phyloP scores from a whole-genome alignment of 768 basidiomycete species.

The Termitomyces sp. region DNA sequence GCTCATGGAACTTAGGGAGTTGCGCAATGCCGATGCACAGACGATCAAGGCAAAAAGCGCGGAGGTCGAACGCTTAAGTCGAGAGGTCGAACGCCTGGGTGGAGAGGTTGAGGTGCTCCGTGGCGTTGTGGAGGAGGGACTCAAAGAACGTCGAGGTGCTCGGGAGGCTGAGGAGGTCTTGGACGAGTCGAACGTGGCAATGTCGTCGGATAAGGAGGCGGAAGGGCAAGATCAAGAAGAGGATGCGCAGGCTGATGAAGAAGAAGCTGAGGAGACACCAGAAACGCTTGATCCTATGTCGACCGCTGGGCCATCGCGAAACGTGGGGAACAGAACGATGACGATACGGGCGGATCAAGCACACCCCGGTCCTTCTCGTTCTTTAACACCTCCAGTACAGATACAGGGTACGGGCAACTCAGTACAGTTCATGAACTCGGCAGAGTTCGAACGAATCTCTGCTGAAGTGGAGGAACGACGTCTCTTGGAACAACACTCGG shows the following conservation, averaged over 20 bases:
- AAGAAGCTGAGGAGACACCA: constrained; percentile 23
- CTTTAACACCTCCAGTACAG: constrained; percentile 3
- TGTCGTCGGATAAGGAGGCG: constrained; percentile 26
- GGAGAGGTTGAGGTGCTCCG: constrained; percentile 86
- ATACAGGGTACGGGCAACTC: background rate
- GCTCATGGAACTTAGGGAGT: constrained; percentile 55
- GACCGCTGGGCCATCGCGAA: constrained; percentile 24
- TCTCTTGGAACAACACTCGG: constrained; percentile 1
- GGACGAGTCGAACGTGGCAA: constrained; percentile 25
- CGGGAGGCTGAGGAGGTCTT: constrained; percentile 33
- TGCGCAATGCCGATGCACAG: constrained; percentile 58
- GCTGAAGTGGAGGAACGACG: constrained; percentile 42
- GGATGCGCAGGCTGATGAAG: constrained; percentile 20
- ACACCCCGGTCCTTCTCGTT: constrained; percentile 14
- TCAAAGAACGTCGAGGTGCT: constrained; percentile 61
- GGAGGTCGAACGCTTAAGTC: constrained; percentile 62
- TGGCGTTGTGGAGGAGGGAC: constrained; percentile 81
- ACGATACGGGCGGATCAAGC: constrained; percentile 52
- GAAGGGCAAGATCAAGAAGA: constrained; percentile 14
- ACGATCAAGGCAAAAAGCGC: constrained; percentile 52
- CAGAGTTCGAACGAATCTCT: constrained; percentile 58
- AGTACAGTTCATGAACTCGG: constrained; percentile 43
- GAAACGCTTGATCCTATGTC: constrained; percentile 31
- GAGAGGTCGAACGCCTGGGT: constrained; percentile 76
- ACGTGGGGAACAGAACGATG: constrained; percentile 38